Percentiles rank a stretch among this genome's conserved stretches.
Evolutionary conservation across 768 basidiomycete species (phyloP).

Genomic region (Hericium rajendrae): DNA sequence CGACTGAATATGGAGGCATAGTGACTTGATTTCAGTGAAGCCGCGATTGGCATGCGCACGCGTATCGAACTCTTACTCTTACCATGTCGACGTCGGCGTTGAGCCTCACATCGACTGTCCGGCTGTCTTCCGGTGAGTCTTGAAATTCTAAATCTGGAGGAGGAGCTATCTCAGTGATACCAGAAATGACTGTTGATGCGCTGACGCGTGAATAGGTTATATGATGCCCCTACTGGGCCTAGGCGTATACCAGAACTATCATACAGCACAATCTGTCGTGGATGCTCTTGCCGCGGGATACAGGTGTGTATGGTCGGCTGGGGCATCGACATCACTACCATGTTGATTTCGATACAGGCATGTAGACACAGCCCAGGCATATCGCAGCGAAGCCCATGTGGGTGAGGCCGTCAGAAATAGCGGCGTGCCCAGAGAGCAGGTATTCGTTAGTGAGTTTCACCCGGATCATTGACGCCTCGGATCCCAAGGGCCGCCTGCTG

Average conservation of each 20-base stretch:
- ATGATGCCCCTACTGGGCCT: neutral
- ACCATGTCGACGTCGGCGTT: neutral
- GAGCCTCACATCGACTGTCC: neutral
- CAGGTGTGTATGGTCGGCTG: neutral
- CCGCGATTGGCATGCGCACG: no score
- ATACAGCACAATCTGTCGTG: neutral
- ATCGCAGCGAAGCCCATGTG: slow-evolving; percentile 75
- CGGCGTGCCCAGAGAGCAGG: slow-evolving; percentile 46
- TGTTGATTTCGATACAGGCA: neutral
- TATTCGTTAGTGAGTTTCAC: neutral
- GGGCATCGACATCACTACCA: neutral
- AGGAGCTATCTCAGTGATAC: neutral
- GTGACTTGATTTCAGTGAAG: neutral
- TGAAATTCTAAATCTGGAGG: neutral
- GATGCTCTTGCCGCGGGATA: neutral
- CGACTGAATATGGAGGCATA: neutral
- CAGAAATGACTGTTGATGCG: neutral
- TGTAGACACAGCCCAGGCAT: slow-evolving; percentile 16
- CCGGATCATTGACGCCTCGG: neutral
- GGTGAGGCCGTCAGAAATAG: slow-evolving; percentile 70
- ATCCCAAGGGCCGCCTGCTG: no score
- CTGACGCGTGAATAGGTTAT: neutral
- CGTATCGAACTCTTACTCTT: no score
- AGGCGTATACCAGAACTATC: neutral
- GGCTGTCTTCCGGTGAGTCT: neutral